phyloP scores from a whole-genome alignment of 306 rosid genomes.

The Inga laurina region DNA sequence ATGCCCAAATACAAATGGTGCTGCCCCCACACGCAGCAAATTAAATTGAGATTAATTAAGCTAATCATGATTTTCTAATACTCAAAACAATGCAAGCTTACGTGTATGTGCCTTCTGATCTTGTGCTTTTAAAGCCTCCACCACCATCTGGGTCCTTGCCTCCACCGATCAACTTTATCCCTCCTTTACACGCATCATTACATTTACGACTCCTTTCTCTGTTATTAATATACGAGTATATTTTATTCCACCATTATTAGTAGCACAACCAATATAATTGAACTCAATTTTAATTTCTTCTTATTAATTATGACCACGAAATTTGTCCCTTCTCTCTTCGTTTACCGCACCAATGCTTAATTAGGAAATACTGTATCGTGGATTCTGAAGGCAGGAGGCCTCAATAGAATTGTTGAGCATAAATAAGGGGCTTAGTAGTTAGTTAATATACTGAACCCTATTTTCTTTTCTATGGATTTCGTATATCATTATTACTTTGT shows the following conservation, averaged over 20 bases:
- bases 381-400: background rate
- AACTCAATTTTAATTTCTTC: background rate
- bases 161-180: background rate
- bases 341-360: background rate
- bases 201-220: background rate
- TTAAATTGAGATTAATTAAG: background rate
- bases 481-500: background rate
- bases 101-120: background rate
- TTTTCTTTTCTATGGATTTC: background rate
- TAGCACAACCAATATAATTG: background rate
- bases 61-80: background rate
- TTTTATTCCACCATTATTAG: background rate
- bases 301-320: background rate
- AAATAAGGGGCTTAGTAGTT: no score
- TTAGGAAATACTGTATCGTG: background rate
- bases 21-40: background rate
- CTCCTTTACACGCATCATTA: background rate
- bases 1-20: background rate
- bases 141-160: slow-evolving; percentile 26
- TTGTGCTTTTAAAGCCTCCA: slow-evolving; percentile 2
- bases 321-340: background rate
- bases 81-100: background rate
- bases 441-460: no score
- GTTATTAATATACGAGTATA: no score
- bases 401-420: no score